Evolutionary conservation across 2,329 filamentous ascomycete species (phyloP).

Genomic region (Mycocentrospora acerina): DNA sequence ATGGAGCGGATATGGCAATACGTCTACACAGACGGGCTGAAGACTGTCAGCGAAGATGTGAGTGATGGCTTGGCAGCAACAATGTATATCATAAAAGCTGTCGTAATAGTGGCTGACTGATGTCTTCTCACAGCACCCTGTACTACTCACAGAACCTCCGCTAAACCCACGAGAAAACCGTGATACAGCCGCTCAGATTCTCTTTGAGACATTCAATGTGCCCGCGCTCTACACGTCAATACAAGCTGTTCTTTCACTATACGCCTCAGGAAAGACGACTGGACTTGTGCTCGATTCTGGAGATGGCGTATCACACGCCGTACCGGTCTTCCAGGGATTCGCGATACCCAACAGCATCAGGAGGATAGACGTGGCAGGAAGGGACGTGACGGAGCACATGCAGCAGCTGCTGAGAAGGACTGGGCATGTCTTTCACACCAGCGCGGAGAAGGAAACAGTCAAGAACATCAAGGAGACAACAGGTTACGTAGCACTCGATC

Average conservation of each 20-base stretch:
- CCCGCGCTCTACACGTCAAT: conserved; percentile 96
- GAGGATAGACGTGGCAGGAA: conserved; percentile 91
- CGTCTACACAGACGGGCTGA: conserved; percentile 92
- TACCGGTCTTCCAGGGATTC: conserved; percentile 97
- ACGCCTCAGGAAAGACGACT: conserved; percentile 92
- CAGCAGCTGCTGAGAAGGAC: conserved; percentile 88
- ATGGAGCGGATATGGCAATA: conserved; percentile 99
- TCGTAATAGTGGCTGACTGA: conserved; percentile 13
- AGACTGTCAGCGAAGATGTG: conserved; percentile 96
- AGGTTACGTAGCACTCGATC: conserved; percentile 87
- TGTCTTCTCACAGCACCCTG: conserved; percentile 68
- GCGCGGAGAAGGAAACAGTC: conserved; percentile 98
- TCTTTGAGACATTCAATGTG: conserved; percentile 99
- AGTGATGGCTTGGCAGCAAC: conserved; percentile 23
- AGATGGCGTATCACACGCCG: conserved; percentile 94
- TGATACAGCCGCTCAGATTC: conserved; percentile 92
- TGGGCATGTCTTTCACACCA: conserved; percentile 94
- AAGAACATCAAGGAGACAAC: conserved; percentile 94
- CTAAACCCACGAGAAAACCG: conserved; percentile 94
- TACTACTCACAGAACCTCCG: conserved; percentile 92
- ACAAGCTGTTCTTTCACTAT: conserved; percentile 92
- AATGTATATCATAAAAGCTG: no score
- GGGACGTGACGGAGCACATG: conserved; percentile 94
- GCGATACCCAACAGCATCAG: conserved; percentile 94
- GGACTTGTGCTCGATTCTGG: conserved; percentile 94